phyloP scores from a whole-genome alignment of 805 yeast species.

The Spathaspora girioi region DNA sequence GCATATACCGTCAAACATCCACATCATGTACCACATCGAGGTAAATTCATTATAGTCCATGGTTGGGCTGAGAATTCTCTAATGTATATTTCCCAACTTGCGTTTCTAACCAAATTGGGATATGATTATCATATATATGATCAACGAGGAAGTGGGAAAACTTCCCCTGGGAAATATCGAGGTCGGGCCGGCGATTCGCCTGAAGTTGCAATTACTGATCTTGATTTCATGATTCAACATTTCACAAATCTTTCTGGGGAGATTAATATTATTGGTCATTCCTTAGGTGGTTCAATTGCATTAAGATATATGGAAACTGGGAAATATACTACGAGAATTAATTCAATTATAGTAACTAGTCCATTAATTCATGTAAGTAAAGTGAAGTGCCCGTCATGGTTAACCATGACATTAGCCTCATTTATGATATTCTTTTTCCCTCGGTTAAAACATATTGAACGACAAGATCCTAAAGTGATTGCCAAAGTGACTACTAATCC shows the following conservation, averaged over 20 bases:
- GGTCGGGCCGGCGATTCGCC: conserved; percentile 7
- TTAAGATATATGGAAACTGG: conserved; percentile 8
- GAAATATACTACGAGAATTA: conserved; percentile 5
- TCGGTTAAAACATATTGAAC: neutral
- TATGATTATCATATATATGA: conserved; percentile 10
- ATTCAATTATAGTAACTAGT: conserved; percentile 3
- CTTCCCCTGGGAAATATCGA: conserved; percentile 8
- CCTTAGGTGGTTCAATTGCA: conserved; percentile 12
- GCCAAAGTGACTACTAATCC: neutral
- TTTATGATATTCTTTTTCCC: neutral
- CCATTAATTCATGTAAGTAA: conserved; percentile 5
- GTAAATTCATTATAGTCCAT: conserved; percentile 9
- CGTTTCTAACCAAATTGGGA: conserved; percentile 7
- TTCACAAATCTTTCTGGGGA: neutral
- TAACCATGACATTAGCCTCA: neutral
- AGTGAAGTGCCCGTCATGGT: neutral
- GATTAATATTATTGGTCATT: conserved; percentile 7
- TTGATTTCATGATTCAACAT: conserved; percentile 9
- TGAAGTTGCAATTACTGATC: conserved; percentile 2
- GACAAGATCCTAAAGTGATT: neutral
- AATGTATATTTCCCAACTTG: conserved; percentile 10
- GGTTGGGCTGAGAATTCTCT: conserved; percentile 11
- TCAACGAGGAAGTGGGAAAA: conserved; percentile 11
- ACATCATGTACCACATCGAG: conserved; percentile 3
- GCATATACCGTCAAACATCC: neutral